Evolutionary conservation across 305 asterid species (phyloP), one percentile per base, ranked within the genome.

Genomic region (Ajuga reptans): DNA sequence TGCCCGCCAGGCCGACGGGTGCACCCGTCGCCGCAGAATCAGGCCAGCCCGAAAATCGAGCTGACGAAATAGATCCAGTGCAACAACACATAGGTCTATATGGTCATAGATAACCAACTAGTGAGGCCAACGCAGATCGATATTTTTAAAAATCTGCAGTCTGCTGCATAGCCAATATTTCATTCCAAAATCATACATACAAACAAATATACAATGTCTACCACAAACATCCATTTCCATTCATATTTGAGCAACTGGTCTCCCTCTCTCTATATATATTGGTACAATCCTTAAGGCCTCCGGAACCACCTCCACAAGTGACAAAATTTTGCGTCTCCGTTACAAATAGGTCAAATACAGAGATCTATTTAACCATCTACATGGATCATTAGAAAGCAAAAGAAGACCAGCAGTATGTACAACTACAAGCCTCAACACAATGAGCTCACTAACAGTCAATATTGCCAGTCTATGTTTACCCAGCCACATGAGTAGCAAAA

Each of bases 201-300:
- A 14, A 37, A 18, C 11, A 36, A 76, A 69, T 70, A 52, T 65
- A 74, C 79, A 78, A 29, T 57, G 67, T 65, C 68, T 17, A 59
- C 64, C 72, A 42, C 50, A 27, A 68, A 60, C 67, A 67, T 62
- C 63, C 62, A 55, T 47, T 66, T 17, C 67, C 57, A 60, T 67
- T 47, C 29, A 16, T 47, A 58, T 51, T 43, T 2, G 51, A 59
- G 57, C 55, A 72, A 62, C 65, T 42, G 36, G 17, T 61, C 15
- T 67, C 68, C 34, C 46, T 34, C 46, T 33, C 64, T 3, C 46
- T 71, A 56, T 50, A 3, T 5, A 24, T 50, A 59, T n/a, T 46
- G 43, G 24, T 74, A 78, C 77, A 79, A 66, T 60, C 66, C 60
- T 33, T 8, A 52, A 17, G 68, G 71, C 37, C 57, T 69, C 63